Base-by-base conservation (phyloP, 306 rosid genomes). In the Vachellia pachyceras region DNA sequence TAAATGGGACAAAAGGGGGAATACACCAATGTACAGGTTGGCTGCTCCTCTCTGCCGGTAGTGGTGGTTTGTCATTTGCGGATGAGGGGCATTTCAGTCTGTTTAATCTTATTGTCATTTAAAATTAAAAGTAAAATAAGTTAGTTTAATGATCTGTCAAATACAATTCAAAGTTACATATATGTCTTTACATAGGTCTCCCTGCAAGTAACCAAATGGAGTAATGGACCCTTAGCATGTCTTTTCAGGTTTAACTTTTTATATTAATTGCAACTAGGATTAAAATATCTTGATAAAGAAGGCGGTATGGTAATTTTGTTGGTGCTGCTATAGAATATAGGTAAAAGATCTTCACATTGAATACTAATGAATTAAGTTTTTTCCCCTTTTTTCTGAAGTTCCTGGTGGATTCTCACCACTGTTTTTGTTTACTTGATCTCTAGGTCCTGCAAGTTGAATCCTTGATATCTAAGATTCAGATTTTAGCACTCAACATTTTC, bases 371-470 rank as follows among this genome's bases (percentile, higher is more conserved):
- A 20, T 18, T 54, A 6, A n/a, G 10, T 50, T 50, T 0, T 18
- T 50, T 50, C 39, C 29, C 23, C 49, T 70, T 60, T 37, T 41
- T 63, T 60, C 41, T 61, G 37, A 70, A 76, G 42, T 41, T 17
- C 67, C 64, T 52, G 41, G 46, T 87, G 80, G 29, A 60, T 57
- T 71, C 67, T 78, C 45, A 84, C 41, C 57, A 68, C 69, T 84
- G 85, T 79, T 81, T 58, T 70, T 29, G 33, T 29, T 29, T 29
- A 66, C 73, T 60, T 83, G 81, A 79, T 84, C 33, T 74, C 79
- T 81, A 94, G 98, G 93, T 87, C 81, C 77, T 87, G 85, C 91
- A 86, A 86, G 81, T 82, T 75, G 94, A 89, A 82, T 82, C 88
- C 23, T 77, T 90, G 84, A 69, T 92, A 82, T 86, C 86, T 80